These are phyloP conservation scores for Nelumbo lutea DNA, from an alignment of 164 flowering plant genomes.

Conservation along the genomic window DNA sequence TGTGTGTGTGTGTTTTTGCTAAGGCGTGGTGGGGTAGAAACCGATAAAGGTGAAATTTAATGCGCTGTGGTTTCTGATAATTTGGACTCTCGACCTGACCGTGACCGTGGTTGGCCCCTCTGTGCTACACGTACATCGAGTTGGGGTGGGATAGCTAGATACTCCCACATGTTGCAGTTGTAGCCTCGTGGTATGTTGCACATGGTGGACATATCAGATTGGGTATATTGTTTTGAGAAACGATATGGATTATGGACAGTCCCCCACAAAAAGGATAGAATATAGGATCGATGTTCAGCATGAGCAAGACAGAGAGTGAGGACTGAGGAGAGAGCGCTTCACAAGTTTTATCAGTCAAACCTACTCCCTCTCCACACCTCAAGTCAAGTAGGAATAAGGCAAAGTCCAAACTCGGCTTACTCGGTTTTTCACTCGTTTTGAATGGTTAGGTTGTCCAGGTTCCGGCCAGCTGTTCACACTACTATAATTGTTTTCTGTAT, in stretches of 20 bases:
- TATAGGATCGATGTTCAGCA: too few species aligned
- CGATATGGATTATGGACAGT: background rate
- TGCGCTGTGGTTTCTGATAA: background rate
- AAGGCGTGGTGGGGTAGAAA: background rate
- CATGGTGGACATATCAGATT: too few species aligned
- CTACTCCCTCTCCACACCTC: background rate
- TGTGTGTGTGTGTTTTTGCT: background rate
- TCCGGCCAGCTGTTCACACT: too few species aligned
- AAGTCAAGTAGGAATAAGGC: background rate
- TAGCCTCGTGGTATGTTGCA: too few species aligned
- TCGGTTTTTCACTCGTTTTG: background rate
- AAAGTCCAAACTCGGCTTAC: background rate
- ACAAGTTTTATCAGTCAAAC: background rate
- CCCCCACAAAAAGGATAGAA: background rate
- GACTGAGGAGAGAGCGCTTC: background rate
- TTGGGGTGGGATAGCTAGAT: too few species aligned
- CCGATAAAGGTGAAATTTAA: background rate
- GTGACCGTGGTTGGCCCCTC: background rate
- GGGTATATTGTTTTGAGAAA: too few species aligned
- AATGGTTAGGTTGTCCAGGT: too few species aligned
- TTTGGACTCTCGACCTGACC: background rate
- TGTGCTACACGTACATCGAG: background rate
- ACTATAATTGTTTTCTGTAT: too few species aligned
- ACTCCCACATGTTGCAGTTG: too few species aligned
- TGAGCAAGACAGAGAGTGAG: background rate